Percentiles rank a stretch among this genome's conserved stretches.
Evolutionary conservation across 1,139 yeast genomes (phyloP).

Genomic region (Pichia norvegensis): DNA sequence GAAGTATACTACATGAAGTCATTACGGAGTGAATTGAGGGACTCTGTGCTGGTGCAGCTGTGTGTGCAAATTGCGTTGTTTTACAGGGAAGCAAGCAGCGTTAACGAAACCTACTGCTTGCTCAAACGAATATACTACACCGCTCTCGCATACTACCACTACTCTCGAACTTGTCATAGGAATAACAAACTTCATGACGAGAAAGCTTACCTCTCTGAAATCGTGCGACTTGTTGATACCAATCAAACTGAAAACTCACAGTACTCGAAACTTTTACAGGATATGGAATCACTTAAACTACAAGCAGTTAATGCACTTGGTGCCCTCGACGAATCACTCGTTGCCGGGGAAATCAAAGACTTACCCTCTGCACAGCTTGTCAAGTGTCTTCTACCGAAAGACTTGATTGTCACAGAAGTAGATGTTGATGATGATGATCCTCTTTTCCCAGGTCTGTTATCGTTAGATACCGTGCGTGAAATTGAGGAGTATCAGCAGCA

Average conservation of each 20-base stretch:
- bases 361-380: slow-evolving; percentile 52
- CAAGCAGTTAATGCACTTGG: slow-evolving; percentile 41
- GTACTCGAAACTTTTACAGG: slow-evolving; percentile 14
- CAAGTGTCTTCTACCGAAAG: slow-evolving; percentile 36
- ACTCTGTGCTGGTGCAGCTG: slow-evolving; percentile 55
- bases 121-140: slow-evolving; percentile 57
- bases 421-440: slow-evolving; percentile 18
- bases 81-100: slow-evolving; percentile 42
- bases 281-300: slow-evolving; percentile 13
- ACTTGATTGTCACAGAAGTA: not conserved
- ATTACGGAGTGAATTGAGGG: slow-evolving; percentile 44
- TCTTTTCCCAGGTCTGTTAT: slow-evolving; percentile 53
- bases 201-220: not conserved
- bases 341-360: slow-evolving; percentile 32
- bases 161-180: slow-evolving; percentile 43
- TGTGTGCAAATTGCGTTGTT: slow-evolving; percentile 54
- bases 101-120: slow-evolving; percentile 54
- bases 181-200: slow-evolving; percentile 33
- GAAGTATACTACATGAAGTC: slow-evolving; percentile 82
- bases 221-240: not conserved
- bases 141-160: slow-evolving; percentile 63
- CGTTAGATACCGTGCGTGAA: slow-evolving; percentile 57
- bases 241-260: not conserved
- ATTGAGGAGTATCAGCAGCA: slow-evolving; percentile 65
- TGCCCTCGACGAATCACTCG: slow-evolving; percentile 59